Conservation (phyloP, 1,139 yeast genomes). For the Casaregolazyma lundiana region DNA sequence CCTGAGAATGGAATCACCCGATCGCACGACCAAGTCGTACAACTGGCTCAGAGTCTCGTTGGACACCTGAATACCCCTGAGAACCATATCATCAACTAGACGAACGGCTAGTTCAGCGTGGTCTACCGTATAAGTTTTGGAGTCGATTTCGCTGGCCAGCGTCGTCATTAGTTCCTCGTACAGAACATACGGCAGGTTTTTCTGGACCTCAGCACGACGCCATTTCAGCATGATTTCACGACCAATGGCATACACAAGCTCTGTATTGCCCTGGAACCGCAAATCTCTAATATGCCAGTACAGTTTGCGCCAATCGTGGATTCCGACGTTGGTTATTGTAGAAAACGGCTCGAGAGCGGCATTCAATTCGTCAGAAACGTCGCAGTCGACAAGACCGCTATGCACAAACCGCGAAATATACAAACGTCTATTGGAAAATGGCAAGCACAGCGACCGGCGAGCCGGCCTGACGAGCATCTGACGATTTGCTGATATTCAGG, state of each 20-base stretch:
- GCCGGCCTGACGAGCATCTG: neutral
- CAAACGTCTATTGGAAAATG: neutral
- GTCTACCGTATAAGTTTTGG: neutral
- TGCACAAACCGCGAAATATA: slow-evolving; percentile 1
- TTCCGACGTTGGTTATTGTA: slow-evolving; percentile 2
- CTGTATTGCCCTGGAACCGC: slow-evolving; percentile 1
- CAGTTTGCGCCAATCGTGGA: slow-evolving; percentile 4
- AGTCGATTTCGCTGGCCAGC: slow-evolving; percentile 5
- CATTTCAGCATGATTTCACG: slow-evolving; percentile 1
- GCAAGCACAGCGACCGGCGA: neutral
- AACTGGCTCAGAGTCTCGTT: slow-evolving; percentile 14
- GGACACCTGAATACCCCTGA: slow-evolving; percentile 7
- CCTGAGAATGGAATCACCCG: slow-evolving; percentile 16
- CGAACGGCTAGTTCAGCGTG: slow-evolving; percentile 14
- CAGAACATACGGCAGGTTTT: slow-evolving; percentile 4
- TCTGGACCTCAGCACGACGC: neutral
- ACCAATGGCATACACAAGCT: slow-evolving; percentile 4
- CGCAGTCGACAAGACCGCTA: neutral
- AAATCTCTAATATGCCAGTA: slow-evolving; percentile 7
- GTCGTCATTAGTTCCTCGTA: slow-evolving; percentile 9
- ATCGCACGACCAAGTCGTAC: slow-evolving; percentile 14
- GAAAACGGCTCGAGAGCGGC: slow-evolving; percentile 5
- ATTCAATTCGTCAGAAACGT: slow-evolving; percentile 1
- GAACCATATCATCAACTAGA: slow-evolving; percentile 13
- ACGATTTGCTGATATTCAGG: neutral